These are phyloP conservation scores for Mycosphaerella sp. DNA, from an alignment of 2,329 filamentous ascomycete species.

Conservation along the genomic window DNA sequence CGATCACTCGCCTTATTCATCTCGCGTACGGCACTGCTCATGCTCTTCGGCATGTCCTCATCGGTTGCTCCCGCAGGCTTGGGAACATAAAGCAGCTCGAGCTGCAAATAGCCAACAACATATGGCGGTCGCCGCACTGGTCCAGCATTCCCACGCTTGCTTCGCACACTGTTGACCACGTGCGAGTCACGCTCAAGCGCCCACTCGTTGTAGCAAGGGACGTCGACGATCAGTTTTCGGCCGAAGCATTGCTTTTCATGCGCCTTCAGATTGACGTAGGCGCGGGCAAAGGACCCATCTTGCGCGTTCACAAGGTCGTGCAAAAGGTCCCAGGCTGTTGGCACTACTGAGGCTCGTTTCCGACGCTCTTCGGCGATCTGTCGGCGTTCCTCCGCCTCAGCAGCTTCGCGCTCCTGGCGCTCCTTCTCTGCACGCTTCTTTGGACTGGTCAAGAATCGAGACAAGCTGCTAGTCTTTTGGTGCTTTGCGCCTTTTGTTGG, in stretches of 20 bases:
- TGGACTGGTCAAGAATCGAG: constrained; percentile 84
- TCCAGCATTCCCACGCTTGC: constrained; percentile 57
- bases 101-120: constrained; percentile 86
- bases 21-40: constrained; percentile 93
- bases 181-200: constrained; percentile 70
- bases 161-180: constrained; percentile 82
- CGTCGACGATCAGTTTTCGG: constrained; percentile 76
- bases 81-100: constrained; percentile 91
- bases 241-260: constrained; percentile 86
- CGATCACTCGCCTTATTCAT: constrained; percentile 83
- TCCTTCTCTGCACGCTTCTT: constrained; percentile 97
- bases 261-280: constrained; percentile 90
- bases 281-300: constrained; percentile 88
- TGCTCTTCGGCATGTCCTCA: constrained; percentile 98
- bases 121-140: constrained; percentile 83
- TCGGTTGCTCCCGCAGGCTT: constrained; percentile 80
- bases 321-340: constrained; percentile 77
- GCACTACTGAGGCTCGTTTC: constrained; percentile 56
- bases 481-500: constrained; percentile 59
- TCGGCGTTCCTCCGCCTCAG: constrained; percentile 52
- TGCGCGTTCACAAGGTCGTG: constrained; percentile 75
- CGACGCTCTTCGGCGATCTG: constrained; percentile 37
- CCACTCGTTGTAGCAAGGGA: constrained; percentile 98
- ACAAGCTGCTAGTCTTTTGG: constrained; percentile 80
- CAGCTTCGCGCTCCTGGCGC: constrained; percentile 72